Percentiles rank a stretch among this genome's conserved stretches.
Conservation (phyloP, 257 asterid species). For the Ehretia macrophylla region DNA sequence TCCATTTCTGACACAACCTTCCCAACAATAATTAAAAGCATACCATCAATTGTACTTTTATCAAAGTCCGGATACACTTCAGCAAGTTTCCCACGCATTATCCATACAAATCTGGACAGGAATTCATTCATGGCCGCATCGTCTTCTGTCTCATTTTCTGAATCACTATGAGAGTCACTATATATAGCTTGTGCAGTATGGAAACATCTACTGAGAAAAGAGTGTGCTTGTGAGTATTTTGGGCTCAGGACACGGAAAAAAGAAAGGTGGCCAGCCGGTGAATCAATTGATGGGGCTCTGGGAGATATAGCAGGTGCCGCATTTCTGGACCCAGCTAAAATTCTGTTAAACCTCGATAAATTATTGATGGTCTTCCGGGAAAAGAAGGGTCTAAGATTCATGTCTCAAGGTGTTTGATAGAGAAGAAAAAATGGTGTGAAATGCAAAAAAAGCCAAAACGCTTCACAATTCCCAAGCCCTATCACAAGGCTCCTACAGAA, state of each 20-base stretch:
- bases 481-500: too few relatives aligned
- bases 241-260: constrained; percentile 3
- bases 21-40: constrained; percentile 71
- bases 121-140: constrained; percentile 63
- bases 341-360: constrained; percentile 34
- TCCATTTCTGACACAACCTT: constrained; percentile 63
- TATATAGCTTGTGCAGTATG: constrained; percentile 30
- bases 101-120: constrained; percentile 82
- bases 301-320: constrained; percentile 17
- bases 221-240: constrained; percentile 6
- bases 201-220: constrained; percentile 19
- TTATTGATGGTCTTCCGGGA: constrained; percentile 24
- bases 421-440: too few relatives aligned
- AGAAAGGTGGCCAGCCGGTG: constrained; percentile 9
- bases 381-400: constrained; percentile 50
- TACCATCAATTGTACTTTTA: constrained; percentile 58
- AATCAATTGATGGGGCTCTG: constrained; percentile 5
- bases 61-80: constrained; percentile 60
- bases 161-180: constrained; percentile 17
- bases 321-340: constrained; percentile 19
- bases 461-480: too few relatives aligned
- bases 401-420: constrained; percentile 5
- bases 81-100: constrained; percentile 68
- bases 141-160: constrained; percentile 37
- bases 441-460: too few relatives aligned